Percentiles rank a stretch among this genome's conserved stretches.
These are phyloP conservation scores for Gentiana dahurica DNA, from an alignment of 257 asterid genomes.

Conservation along the genomic window DNA sequence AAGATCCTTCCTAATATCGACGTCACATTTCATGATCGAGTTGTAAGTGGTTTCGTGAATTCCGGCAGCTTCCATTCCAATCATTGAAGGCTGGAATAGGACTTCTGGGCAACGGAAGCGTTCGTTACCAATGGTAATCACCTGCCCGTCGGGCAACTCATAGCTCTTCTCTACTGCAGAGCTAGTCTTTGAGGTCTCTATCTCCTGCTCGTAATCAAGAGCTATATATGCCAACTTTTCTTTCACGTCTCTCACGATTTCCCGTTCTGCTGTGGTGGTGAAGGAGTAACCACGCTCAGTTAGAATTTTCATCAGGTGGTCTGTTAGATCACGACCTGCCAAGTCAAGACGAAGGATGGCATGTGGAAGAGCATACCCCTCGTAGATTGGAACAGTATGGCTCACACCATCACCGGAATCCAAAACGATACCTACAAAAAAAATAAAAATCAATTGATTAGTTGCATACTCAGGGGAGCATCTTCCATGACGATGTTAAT, in stretches of 20 bases:
- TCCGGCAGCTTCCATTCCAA: conserved; percentile 35
- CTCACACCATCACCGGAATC: conserved; percentile 41
- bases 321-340: conserved; percentile 36
- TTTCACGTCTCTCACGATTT: conserved; percentile 32
- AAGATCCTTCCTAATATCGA: conserved; percentile 30
- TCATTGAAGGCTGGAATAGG: conserved; percentile 35
- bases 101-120: conserved; percentile 36
- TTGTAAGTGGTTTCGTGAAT: conserved; percentile 32
- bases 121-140: conserved; percentile 29
- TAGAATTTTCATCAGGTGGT: conserved; percentile 23
- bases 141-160: conserved; percentile 35
- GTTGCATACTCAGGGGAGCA: too few relatives aligned
- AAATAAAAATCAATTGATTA: background rate
- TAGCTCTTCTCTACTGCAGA: conserved; percentile 32
- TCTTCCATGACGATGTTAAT: background rate
- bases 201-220: conserved; percentile 28
- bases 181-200: conserved; percentile 28
- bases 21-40: conserved; percentile 37
- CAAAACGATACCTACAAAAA: conserved; percentile 26
- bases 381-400: conserved; percentile 33
- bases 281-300: conserved; percentile 38
- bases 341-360: conserved; percentile 33
- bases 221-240: conserved; percentile 32
- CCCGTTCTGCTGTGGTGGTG: conserved; percentile 34
- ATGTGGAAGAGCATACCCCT: conserved; percentile 36